Conservation (phyloP, 805 yeast genomes). For the Kodamaea fukazawae region DNA sequence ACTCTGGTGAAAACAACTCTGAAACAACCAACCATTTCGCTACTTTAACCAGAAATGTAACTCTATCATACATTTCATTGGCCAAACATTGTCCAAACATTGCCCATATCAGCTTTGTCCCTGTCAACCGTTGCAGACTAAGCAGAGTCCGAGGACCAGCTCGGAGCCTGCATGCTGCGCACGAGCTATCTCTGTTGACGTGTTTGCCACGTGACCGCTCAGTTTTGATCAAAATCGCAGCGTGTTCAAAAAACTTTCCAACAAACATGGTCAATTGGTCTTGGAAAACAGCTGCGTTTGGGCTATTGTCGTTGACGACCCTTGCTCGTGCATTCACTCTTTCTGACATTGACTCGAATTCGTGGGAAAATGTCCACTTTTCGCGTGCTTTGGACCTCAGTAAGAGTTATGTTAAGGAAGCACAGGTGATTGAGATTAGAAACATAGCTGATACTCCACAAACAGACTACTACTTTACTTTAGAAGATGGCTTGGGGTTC, state of each 20-base stretch:
- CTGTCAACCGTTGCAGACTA: no score
- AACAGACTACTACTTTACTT: conserved; percentile 53
- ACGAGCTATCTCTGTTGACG: no score
- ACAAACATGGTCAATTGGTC: conserved; percentile 8
- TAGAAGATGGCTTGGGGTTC: conserved; percentile 50
- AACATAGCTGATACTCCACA: conserved; percentile 59
- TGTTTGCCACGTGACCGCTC: neutral
- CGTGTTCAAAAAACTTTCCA: neutral
- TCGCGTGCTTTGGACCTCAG: conserved; percentile 61
- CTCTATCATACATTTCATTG: no score
- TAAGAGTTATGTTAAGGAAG: conserved; percentile 64
- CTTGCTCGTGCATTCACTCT: conserved; percentile 7
- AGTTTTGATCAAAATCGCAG: conserved; percentile 4
- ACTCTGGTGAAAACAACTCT: no score
- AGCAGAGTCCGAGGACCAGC: no score
- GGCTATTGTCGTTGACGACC: conserved; percentile 6
- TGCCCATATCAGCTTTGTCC: no score
- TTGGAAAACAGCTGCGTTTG: neutral
- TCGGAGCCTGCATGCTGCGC: no score
- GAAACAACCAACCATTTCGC: no score
- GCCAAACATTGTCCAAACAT: no score
- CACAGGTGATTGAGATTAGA: conserved; percentile 49
- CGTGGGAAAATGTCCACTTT: conserved; percentile 60
- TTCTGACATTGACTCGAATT: conserved; percentile 7
- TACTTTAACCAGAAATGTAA: no score